Evolutionary conservation across 139 green algal species (phyloP).

Genomic region (Asterochloris sp.): DNA sequence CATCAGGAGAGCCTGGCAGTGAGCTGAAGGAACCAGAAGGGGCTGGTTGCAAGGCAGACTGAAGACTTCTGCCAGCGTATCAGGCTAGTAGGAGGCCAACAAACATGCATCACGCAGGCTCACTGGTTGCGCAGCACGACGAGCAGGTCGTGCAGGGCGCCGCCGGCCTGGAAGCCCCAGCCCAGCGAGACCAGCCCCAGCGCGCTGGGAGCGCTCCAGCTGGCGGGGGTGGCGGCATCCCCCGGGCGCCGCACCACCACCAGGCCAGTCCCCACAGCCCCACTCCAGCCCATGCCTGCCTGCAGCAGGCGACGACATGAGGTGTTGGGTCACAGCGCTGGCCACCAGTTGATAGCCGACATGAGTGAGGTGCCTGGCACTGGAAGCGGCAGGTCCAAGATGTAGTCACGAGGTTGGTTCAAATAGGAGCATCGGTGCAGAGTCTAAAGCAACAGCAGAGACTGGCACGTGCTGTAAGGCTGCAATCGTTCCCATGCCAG

Average conservation of each 20-base stretch:
- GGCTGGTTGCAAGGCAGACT: background rate
- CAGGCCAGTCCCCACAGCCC: constrained; percentile 54
- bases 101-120: background rate
- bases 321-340: background rate
- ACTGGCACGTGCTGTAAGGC: too few species aligned
- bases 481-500: too few species aligned
- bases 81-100: background rate
- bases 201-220: constrained; percentile 54
- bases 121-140: constrained; percentile 46
- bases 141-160: constrained; percentile 57
- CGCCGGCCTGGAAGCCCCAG: constrained; percentile 56
- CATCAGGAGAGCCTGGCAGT: background rate
- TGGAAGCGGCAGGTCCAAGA: too few species aligned
- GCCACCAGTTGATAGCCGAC: background rate
- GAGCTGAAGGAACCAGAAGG: background rate
- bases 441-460: too few species aligned
- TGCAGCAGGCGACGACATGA: background rate
- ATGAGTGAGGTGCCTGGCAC: background rate
- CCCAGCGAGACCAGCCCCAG: constrained; percentile 39
- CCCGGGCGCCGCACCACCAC: constrained; percentile 44
- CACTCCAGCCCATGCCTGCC: constrained; percentile 55
- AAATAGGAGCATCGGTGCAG: too few species aligned
- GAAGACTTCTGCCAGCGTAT: background rate
- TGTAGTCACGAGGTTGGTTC: too few species aligned
- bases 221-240: background rate